Percentiles rank a stretch among this genome's conserved stretches.
Conservation (phyloP, 2,329 filamentous ascomycete species). For the Stachybotrys elegans region DNA sequence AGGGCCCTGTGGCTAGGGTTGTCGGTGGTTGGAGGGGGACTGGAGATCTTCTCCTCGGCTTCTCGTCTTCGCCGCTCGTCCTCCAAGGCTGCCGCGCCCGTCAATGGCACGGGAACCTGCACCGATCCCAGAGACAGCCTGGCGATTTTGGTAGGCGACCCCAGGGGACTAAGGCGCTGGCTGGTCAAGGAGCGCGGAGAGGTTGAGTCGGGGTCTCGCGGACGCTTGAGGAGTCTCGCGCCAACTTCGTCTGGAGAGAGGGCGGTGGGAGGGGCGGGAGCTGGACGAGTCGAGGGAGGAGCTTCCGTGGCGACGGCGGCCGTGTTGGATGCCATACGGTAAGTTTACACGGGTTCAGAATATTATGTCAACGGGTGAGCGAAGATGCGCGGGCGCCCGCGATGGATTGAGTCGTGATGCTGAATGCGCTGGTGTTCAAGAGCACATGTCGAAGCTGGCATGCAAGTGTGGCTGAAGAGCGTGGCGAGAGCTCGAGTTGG, state of each 20-base stretch:
- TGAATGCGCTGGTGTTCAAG: slow-evolving; percentile 21
- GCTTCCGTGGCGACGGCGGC: slow-evolving; percentile 48
- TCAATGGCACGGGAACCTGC: slow-evolving; percentile 42
- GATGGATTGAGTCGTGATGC: slow-evolving; percentile 17
- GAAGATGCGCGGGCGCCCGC: slow-evolving; percentile 10
- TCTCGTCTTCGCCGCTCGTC: slow-evolving; percentile 47
- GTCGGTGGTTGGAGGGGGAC: slow-evolving; percentile 41
- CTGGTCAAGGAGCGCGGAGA: slow-evolving; percentile 26
- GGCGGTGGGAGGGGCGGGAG: slow-evolving; percentile 28
- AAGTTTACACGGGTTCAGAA: too few species aligned
- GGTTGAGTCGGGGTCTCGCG: slow-evolving; percentile 41
- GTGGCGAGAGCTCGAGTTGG: slow-evolving; percentile 33
- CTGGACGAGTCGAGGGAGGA: slow-evolving; percentile 32
- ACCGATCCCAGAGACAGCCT: slow-evolving; percentile 40
- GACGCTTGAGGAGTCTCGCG: slow-evolving; percentile 37
- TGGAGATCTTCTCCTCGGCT: slow-evolving; percentile 33
- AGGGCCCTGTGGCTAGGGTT: slow-evolving; percentile 50
- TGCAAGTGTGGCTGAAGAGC: slow-evolving; percentile 37
- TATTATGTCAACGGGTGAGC: too few species aligned
- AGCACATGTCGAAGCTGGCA: slow-evolving; percentile 30
- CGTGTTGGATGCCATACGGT: slow-evolving; percentile 49
- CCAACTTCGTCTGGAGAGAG: slow-evolving; percentile 33
- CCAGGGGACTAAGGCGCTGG: slow-evolving; percentile 29
- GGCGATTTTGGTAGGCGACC: slow-evolving; percentile 50
- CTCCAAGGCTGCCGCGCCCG: slow-evolving; percentile 48